Evolutionary conservation across 2,329 filamentous ascomycete genomes (phyloP).

Genomic region (Xylaria digitata): DNA sequence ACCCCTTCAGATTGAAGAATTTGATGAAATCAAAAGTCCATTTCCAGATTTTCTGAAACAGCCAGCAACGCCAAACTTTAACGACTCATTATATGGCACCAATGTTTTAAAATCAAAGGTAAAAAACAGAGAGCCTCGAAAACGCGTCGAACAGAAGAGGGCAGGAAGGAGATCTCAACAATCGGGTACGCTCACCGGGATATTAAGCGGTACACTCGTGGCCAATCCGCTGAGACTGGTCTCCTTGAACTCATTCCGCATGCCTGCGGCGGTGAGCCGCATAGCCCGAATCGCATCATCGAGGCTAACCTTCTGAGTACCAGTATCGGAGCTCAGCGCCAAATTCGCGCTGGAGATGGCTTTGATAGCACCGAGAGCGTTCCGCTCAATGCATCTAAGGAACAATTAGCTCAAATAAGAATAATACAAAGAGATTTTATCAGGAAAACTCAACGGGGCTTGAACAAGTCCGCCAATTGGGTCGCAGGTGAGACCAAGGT

Average conservation of each 20-base stretch:
- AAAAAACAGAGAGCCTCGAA: not conserved
- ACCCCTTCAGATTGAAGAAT: not conserved
- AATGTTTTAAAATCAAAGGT: not conserved
- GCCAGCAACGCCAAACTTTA: constrained; percentile 25
- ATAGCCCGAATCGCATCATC: constrained; percentile 64
- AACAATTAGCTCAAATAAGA: too few species aligned
- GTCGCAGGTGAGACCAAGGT: constrained; percentile 62
- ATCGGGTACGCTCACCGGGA: constrained; percentile 64
- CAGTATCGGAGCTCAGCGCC: constrained; percentile 58
- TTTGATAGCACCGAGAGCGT: constrained; percentile 63
- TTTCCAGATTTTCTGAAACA: constrained; percentile 7
- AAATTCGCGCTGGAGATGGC: constrained; percentile 63
- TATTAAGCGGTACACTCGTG: constrained; percentile 62
- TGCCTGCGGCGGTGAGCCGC: constrained; percentile 62
- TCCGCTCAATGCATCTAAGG: constrained; percentile 65
- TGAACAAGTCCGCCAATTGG: constrained; percentile 63
- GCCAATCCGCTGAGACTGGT: constrained; percentile 62
- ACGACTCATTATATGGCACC: not conserved
- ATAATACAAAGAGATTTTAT: too few species aligned
- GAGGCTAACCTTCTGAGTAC: constrained; percentile 61
- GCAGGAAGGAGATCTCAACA: constrained; percentile 49
- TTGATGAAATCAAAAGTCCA: not conserved
- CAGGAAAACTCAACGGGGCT: too few species aligned
- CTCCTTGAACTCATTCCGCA: constrained; percentile 66
- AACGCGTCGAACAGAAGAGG: not conserved